Evolutionary conservation across 176 grass and related monocot genomes (phyloP), one percentile per base, ranked within the genome.

Genomic region (Oryza meridionalis): DNA sequence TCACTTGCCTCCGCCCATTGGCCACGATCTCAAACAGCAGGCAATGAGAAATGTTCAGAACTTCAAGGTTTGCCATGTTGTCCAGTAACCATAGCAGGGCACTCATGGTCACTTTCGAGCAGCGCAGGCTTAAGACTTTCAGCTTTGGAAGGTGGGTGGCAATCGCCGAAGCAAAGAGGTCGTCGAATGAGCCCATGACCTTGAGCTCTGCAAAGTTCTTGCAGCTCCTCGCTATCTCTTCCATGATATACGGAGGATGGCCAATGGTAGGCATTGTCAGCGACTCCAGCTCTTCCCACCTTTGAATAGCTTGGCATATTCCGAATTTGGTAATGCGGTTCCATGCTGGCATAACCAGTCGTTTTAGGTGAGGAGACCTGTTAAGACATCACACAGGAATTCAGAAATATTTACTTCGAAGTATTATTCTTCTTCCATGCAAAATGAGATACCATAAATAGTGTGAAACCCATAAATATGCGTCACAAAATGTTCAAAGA

Each of bases 261-360:
- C 73, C 90, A 1, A 94, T 94, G 66, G 89, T 82, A 31, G 96
- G 93, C 93, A 99, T 99, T 65, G 96, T 99, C 44, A 99, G 86
- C n/a, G 96, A 96, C 77, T 96, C 91, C 13, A 99, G 58, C 55
- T 92, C 70, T 42, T 84, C 88, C 96, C 90, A 96, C 32, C 86
- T 86, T 37, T 80, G 85, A 81, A 99, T 99, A 69, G 93, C 96
- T 67, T 87, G 81, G 73, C 91, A 89, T 65, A 99, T 94, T 50
- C 84, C 93, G 16, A 25, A 13, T 70, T 74, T 92, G 27, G 96
- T 87, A 71, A 99, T 94, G 62, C 93, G 94, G 82, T 99, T 92
- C 96, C 96, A 99, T 50, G 96, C 96, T 70, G 93, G 96, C 93
- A 99, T 96, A 67, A 99, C 93, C 45, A 99, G 79, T 43, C 93